These are phyloP conservation scores for Talaromyces ruber DNA, from an alignment of 495 filamentous ascomycete genomes.

Conservation along the genomic window DNA sequence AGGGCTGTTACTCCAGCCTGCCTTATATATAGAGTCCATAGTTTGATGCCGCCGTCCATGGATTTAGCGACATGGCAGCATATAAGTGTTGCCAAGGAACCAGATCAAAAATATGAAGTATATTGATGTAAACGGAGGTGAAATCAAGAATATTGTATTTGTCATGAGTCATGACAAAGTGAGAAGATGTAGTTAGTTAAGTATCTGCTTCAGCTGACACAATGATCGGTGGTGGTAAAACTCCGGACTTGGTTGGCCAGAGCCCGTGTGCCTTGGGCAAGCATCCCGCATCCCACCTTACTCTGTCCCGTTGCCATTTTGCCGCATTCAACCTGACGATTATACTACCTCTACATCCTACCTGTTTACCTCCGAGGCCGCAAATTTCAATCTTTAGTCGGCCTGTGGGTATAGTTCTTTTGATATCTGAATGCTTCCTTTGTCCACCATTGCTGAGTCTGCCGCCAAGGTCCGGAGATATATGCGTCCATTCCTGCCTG, in stretches of 20 bases:
- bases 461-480: neutral
- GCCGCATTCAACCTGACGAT: neutral
- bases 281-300: slow-evolving; percentile 4
- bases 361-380: neutral
- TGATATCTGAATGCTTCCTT: neutral
- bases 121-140: neutral
- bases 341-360: neutral
- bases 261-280: neutral
- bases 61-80: neutral
- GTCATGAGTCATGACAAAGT: neutral
- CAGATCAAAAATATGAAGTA: neutral
- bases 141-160: neutral
- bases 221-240: neutral
- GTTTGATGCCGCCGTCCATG: neutral
- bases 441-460: neutral
- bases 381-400: neutral
- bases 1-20: neutral
- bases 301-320: neutral
- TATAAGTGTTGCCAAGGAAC: neutral
- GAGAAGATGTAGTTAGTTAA: neutral
- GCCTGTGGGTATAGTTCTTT: neutral
- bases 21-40: neutral
- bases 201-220: neutral
- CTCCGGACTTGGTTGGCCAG: neutral
- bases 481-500: neutral